Evolutionary conservation across 345 rosid genomes (phyloP), one percentile per base, ranked within the genome.

Genomic region (Clausena lansium): DNA sequence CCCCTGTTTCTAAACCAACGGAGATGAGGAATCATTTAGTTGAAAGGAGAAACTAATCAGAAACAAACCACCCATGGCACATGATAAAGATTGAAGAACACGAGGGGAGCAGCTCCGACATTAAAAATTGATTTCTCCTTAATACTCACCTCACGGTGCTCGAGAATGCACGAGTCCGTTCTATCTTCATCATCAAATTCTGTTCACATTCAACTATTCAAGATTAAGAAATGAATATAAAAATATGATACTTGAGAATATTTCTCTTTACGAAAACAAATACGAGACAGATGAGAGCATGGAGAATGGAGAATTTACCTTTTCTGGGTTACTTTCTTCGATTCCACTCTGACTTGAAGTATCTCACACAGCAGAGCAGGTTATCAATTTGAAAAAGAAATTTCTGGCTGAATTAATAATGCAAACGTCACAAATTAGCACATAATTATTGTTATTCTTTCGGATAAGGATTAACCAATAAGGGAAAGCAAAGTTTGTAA

Each of bases 81-180:
- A 11, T 39, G 57, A n/a, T 35, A 39, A 19, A 58, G 8, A 54
- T 57, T 22, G 0, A 24, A 28, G 61, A 17, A 28, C 27, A 71
- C 0, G 17, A 50, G 13, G 30, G 45, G 58, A 58, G 19, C 69
- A 60, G 62, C 9, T 68, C 62, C 52, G 38, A 59, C 24, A 35
- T 69, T 63, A 20, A 73, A 76, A 79, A 67, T 14, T 17, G 58
- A 27, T 35, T 50, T 73, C 14, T 22, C 47, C 19, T 19, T 69
- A 10, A 10, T 13, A 20, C 59, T 55, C 35, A 54, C 33, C 77
- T 59, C 80, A 50, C 77, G n/a, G 2, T 6, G 67, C 32, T 67
- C 80, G 81, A 81, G 80, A 86, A 32, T 15, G 82, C 82, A 86
- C 88, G 81, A 81, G 83, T 50, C 74, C 57, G 71, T 74, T 32